phyloP scores from a whole-genome alignment of 2,329 filamentous ascomycete genomes.

The Claviceps monticola region DNA sequence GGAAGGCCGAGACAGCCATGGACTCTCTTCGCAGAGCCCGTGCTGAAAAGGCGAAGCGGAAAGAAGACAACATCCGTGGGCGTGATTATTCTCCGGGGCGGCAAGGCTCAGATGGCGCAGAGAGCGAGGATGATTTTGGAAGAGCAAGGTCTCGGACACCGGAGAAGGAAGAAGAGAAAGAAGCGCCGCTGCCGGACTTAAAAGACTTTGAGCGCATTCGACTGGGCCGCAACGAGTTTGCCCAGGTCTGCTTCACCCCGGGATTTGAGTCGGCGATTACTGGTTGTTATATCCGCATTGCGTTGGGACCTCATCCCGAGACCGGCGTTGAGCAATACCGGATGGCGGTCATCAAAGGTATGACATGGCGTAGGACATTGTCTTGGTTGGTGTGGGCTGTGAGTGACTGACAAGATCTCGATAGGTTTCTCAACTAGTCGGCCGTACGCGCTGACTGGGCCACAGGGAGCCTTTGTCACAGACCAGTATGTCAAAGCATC shows the following conservation, averaged over 20 bases:
- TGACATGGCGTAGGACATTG: neutral
- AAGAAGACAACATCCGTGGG: conserved; percentile 44
- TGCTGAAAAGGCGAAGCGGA: conserved; percentile 41
- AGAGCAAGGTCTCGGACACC: conserved; percentile 40
- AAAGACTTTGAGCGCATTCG: conserved; percentile 75
- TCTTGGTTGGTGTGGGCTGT: neutral
- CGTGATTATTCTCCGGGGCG: conserved; percentile 34
- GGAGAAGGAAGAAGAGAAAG: conserved; percentile 53
- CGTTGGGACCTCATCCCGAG: conserved; percentile 61
- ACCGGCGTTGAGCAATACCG: conserved; percentile 70
- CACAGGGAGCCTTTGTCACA: conserved; percentile 65
- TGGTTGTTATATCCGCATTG: conserved; percentile 76
- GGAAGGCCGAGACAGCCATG: conserved; percentile 44
- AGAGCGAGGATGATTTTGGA: conserved; percentile 71
- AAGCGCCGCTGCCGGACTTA: conserved; percentile 57
- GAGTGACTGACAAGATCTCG: neutral
- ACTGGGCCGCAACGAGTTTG: conserved; percentile 74
- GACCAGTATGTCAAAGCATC: conserved; percentile 73
- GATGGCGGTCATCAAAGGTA: conserved; percentile 78
- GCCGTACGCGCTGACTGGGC: conserved; percentile 70
- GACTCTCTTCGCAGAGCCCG: conserved; percentile 51
- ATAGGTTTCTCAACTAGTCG: conserved; percentile 63
- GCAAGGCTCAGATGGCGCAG: conserved; percentile 34
- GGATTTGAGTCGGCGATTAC: conserved; percentile 70
- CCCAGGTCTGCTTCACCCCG: conserved; percentile 85